Percentiles rank a stretch among this genome's conserved stretches.
Evolutionary conservation across 345 rosid species (phyloP).

Genomic region (Erysimum cheiranthoides): DNA sequence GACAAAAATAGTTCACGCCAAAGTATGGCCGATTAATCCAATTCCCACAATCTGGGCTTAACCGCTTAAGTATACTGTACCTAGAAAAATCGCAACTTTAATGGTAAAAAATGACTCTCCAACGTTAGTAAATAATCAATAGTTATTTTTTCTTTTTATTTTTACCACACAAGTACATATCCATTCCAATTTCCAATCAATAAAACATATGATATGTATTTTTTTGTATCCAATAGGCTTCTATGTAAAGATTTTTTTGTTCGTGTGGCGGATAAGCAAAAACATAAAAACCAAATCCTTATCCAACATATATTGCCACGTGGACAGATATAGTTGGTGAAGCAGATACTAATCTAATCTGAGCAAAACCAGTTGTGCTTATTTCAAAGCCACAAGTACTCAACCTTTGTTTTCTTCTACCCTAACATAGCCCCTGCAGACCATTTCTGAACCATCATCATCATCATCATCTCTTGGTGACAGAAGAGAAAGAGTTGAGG

Average conservation of each 20-base stretch:
- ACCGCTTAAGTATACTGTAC: too few relatives aligned
- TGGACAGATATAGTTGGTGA: conserved; percentile 70
- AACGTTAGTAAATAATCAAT: too few relatives aligned
- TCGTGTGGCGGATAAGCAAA: conserved; percentile 35
- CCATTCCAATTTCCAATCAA: neutral
- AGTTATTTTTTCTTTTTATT: too few relatives aligned
- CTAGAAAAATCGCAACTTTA: neutral
- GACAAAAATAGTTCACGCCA: too few relatives aligned
- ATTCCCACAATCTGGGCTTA: neutral
- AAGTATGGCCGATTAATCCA: neutral
- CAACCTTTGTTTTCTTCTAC: conserved; percentile 30
- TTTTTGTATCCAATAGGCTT: conserved; percentile 1
- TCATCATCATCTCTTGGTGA: conserved; percentile 38
- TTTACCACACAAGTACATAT: neutral
- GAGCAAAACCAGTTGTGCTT: conserved; percentile 35
- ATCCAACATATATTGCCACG: conserved; percentile 57
- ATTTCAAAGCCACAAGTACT: conserved; percentile 44
- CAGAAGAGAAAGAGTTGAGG: conserved; percentile 25
- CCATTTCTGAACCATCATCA: conserved; percentile 41
- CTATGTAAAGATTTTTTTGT: conserved; percentile 33
- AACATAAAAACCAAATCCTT: conserved; percentile 50
- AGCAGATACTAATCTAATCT: conserved; percentile 71
- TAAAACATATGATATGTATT: neutral
- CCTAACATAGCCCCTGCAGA: conserved; percentile 40
- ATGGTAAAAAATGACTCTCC: too few relatives aligned